Base-by-base conservation (phyloP, 2,329 filamentous ascomycete species). In the Trichoderma endophyticum region DNA sequence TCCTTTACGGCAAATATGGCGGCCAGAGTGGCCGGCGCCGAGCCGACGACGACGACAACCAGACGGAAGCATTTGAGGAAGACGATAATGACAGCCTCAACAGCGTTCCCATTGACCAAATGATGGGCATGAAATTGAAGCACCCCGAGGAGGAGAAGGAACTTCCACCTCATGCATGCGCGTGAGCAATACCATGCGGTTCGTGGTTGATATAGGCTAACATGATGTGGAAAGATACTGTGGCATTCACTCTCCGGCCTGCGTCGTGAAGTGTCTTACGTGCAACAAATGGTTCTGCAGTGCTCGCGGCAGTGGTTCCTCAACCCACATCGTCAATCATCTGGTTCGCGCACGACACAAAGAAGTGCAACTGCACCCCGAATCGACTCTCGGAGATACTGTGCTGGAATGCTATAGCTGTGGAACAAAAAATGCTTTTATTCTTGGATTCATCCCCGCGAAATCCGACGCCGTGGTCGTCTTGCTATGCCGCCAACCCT, bases 261-360 rank as follows among this genome's bases (percentile, higher is more conserved):
- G 93, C 75, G 97, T 99, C 71, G 96, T 99, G 77, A 98, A 98
- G 84, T 99, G 96, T 80, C 87, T 99, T 73, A 89, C 91, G 73
- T 99, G 96, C 86, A 95, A 90, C 85, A 99, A 98, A 81, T 99
- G 96, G 96, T 99, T 99, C 82, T 99, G 96, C 84, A 98, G 95
- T 82, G 95, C 95, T 73, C 93, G 95, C 78, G 95, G 96, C 76
- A 99, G 98, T 82, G 95, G 95, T 21, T 97, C 93, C 66, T 98
- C 95, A 30, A 97, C 95, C 39, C 96, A 99, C 81, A 98, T 99
- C 77, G 94, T 99, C 84, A 98, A 98, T 82, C 96, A 99, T 80
- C 90, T 99, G 39, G 96, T 99, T 73, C 93, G 97, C 78, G 95
- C 97, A 75, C 92, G 96, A 75, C 96, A 99, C 86, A 99, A 98